These are phyloP conservation scores for Penicillium sp. DNA, from an alignment of 2,329 filamentous ascomycete species.

Conservation along the genomic window DNA sequence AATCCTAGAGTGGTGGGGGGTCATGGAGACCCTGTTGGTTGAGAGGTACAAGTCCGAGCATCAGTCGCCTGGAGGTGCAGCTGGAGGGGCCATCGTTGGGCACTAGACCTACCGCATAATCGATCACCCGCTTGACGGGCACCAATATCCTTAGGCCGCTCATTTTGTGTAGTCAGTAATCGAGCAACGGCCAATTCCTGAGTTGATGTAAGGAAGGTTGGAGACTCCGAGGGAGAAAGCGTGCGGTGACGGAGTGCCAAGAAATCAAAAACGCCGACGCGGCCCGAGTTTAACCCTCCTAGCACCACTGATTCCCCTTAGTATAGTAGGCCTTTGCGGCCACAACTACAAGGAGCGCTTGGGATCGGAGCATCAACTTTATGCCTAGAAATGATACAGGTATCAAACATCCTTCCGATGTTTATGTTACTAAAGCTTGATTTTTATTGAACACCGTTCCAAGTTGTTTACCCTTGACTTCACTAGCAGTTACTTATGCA, in stretches of 20 bases:
- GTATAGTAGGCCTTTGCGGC: neutral
- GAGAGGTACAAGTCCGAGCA: conserved; percentile 5
- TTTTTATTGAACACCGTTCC: neutral
- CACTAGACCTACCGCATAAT: conserved; percentile 69
- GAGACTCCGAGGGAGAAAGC: conserved; percentile 12
- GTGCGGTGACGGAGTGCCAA: conserved; percentile 34
- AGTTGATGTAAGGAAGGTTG: conserved; percentile 11
- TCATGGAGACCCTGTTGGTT: neutral
- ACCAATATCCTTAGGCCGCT: conserved; percentile 68
- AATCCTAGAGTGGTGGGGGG: neutral
- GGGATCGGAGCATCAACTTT: neutral
- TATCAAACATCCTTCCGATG: neutral
- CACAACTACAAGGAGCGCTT: neutral
- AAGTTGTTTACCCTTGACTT: neutral
- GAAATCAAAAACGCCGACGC: conserved; percentile 30
- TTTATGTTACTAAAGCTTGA: neutral
- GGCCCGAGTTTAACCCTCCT: conserved; percentile 32
- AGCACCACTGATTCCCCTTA: conserved; percentile 14
- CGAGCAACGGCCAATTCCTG: conserved; percentile 13
- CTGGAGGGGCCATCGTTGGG: neutral
- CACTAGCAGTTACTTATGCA: neutral
- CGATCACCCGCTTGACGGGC: conserved; percentile 79
- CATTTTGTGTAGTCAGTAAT: conserved; percentile 35
- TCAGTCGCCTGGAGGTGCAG: conserved; percentile 2
- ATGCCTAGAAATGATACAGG: neutral